A percentile compares a stretch with the other conserved stretches of the same genome.
Conservation (phyloP, 2,329 filamentous ascomycete species). For the Thielaviopsis populi region DNA sequence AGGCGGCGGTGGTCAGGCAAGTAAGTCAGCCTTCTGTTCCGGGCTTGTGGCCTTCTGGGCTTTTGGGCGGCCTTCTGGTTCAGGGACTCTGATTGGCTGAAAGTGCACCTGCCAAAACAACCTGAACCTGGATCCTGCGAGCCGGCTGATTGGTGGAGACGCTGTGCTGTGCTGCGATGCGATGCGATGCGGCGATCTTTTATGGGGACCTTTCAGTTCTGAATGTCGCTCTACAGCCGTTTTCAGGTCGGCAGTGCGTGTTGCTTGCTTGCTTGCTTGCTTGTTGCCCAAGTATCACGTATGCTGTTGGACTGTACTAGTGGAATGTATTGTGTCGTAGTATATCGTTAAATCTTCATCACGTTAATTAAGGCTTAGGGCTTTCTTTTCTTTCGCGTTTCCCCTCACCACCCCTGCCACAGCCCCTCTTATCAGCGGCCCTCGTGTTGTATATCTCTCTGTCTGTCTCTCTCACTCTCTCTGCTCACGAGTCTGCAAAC, state of each 20-base stretch:
- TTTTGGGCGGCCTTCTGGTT: conserved; percentile 2
- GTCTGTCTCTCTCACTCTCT: background rate
- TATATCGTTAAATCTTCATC: too few relatives aligned
- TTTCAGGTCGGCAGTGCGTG: too few relatives aligned
- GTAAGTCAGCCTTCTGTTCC: background rate
- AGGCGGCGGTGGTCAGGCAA: too few relatives aligned
- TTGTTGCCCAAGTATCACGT: background rate
- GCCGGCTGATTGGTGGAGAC: background rate
- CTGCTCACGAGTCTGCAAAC: conserved; percentile 32
- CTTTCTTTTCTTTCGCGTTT: background rate
- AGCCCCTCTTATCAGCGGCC: background rate
- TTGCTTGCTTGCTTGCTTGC: too few relatives aligned
- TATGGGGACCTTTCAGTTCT: background rate
- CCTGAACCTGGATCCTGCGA: background rate
- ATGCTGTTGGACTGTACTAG: too few relatives aligned
- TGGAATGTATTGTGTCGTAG: too few relatives aligned
- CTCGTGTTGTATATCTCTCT: background rate
- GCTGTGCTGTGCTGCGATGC: background rate
- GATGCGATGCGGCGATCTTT: background rate
- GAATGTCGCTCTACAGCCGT: background rate
- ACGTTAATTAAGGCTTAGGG: too few relatives aligned
- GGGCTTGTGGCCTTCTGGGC: background rate
- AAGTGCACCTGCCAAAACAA: conserved; percentile 10
- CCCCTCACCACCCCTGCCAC: too few relatives aligned
- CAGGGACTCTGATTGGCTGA: conserved; percentile 14